Base-by-base conservation (phyloP, 306 rosid genomes). In the Quercus wislizeni region DNA sequence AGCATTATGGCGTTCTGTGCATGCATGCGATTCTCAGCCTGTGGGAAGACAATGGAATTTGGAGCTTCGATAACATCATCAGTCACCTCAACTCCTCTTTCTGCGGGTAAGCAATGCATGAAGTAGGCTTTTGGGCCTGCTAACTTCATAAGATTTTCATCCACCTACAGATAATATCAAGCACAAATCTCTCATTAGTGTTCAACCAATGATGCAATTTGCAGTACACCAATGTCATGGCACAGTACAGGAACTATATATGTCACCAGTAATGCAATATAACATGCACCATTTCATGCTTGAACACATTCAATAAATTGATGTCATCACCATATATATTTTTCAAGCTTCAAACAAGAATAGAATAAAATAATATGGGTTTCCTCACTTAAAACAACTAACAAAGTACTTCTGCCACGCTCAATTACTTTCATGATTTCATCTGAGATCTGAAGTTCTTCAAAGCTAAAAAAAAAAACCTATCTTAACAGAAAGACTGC, bases 1-100 rank as follows among this genome's bases (percentile, higher is more conserved):
- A 96, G 99, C 99, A 96, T 91, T 85, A 96, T 74, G 56, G 99
- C 98, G 78, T 93, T 96, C 79, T 96, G 99, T 52, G 99, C 98
- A 71, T 93, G 99, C 90, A 96, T 80, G 76, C 98, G 96, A 63
- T 96, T 96, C 94, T 93, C 99, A 18, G 99, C 98, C 80, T 96
- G 99, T 18, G 88, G 93, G 80, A 96, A 96, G 64, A 96, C 99
- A 41, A 96, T 89, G 52, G 99, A 96, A 80, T 93, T 84, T 58
- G 96, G 88, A 71, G 99, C 97, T 83, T 96, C 99, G 30, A 96
- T 79, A 69, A 96, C 98, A 51, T 81, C 94, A 49, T 96, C 89
- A 2, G 97, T 95, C 77, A 95, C 98, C 84, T 95, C 99, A 64
- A 90, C 98, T 55, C 99, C 99, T 87, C 99, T 88, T 80, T 93